Base-by-base conservation (phyloP, 768 basidiomycete species). In the Boletus eberwhitei region DNA sequence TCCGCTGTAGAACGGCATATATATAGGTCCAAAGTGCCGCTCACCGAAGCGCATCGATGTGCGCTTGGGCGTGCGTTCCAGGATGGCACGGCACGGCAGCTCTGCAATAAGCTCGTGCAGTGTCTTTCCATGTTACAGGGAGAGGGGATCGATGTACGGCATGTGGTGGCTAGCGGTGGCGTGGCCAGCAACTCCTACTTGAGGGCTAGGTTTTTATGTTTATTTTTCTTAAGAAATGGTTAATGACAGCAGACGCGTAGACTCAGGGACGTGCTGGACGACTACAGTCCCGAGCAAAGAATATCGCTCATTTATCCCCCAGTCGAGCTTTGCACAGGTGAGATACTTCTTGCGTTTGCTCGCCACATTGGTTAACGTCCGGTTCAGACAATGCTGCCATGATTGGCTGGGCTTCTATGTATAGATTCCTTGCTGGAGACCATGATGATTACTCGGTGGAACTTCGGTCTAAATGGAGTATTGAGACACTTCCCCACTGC, bases 361-460 rank as follows among this genome's bases (percentile, higher is more conserved):
- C 21, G 26, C 29, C 34, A 5, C 49, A 14, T 38, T 26, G 49
- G 37, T 48, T 40, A 22, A 37, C 13, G 43, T 21, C 36, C 29
- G 16, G 35, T 22, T 21, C 59, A 95, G 96, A 98, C 64, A 98
- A 98, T 68, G 96, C 96, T 1, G 95, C 83, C 9, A 98, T 98
- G 96, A 90, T 98, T 60, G 96, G 82, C 2, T 96, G 88, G 90
- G 89, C 94, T 4, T 86, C 90, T 0, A 87, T 95, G 80, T 74
- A 86, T 61, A 83, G 93, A 13, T 89, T 97, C 57, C 75, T 87
- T 24, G 74, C 73, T 1, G 74, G 74, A 4, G 84, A 87, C 53
- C 71, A 78, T 41, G 87, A 87, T 61, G 74, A 79, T 8, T 91
- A 86, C 58, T 74, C 77, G 22, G 75, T 88, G 14, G 79, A 79